phyloP scores from a whole-genome alignment of 2,329 filamentous ascomycete species.

The Fusarium mexicanum region DNA sequence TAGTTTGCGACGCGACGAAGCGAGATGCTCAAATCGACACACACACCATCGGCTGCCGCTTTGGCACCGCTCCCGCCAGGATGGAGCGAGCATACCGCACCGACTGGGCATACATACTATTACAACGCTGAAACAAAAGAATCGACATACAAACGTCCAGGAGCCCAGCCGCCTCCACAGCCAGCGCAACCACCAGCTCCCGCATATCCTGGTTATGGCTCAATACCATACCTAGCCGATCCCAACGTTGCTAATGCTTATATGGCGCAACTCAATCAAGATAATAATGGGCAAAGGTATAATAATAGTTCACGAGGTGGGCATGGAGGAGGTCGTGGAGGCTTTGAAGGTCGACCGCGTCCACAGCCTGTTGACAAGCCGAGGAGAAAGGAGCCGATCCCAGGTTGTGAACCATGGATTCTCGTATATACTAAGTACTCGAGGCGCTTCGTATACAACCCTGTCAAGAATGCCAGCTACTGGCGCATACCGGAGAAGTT shows the following conservation, averaged over 20 bases:
- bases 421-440: slow-evolving; percentile 93
- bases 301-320: slow-evolving; percentile 45
- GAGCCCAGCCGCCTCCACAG: slow-evolving; percentile 39
- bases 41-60: slow-evolving; percentile 64
- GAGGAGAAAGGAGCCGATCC: slow-evolving; percentile 80
- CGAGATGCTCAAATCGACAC: slow-evolving; percentile 80
- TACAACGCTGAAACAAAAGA: slow-evolving; percentile 84
- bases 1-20: slow-evolving; percentile 14
- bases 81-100: slow-evolving; percentile 94
- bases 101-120: slow-evolving; percentile 87
- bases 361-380: slow-evolving; percentile 83
- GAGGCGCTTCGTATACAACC: slow-evolving; percentile 90
- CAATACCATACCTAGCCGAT: slow-evolving; percentile 57
- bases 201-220: slow-evolving; percentile 40
- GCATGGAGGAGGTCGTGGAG: slow-evolving; percentile 53
- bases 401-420: slow-evolving; percentile 85
- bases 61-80: slow-evolving; percentile 75
- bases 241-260: slow-evolving; percentile 69
- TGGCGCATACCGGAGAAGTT: slow-evolving; percentile 95
- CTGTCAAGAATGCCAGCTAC: slow-evolving; percentile 85
- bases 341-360: slow-evolving; percentile 67
- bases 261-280: slow-evolving; percentile 62
- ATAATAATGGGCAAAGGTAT: slow-evolving; percentile 49
- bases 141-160: slow-evolving; percentile 87
- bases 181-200: slow-evolving; percentile 46